Percentiles rank a stretch among this genome's conserved stretches.
Conservation (phyloP, 176 grass and related monocot species). For the Paspalum vaginatum region DNA sequence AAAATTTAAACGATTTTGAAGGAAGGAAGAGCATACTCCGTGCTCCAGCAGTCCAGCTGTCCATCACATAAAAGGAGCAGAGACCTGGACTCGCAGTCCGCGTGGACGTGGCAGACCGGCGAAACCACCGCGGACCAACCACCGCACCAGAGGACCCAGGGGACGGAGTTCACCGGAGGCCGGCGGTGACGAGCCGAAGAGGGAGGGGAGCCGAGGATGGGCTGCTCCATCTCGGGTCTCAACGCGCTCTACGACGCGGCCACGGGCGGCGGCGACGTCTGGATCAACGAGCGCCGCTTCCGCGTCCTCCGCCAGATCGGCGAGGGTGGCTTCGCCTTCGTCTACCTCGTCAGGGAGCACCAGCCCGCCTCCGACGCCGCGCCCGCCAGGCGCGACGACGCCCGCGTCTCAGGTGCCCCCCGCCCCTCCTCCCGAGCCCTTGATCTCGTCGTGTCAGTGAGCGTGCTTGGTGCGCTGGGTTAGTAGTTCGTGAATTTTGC, state of each 20-base stretch:
- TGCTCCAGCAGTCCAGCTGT: background rate
- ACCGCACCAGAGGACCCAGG: background rate
- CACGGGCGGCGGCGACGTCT: slow-evolving; percentile 79
- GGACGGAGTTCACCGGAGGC: background rate
- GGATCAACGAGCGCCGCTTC: slow-evolving; percentile 95
- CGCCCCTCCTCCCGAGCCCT: background rate
- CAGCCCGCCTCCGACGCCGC: slow-evolving; percentile 43
- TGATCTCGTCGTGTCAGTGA: slow-evolving; percentile 5
- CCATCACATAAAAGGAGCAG: background rate
- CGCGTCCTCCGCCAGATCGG: slow-evolving; percentile 87
- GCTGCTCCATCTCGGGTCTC: slow-evolving; percentile 89
- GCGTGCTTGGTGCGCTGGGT: background rate
- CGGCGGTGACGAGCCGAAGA: slow-evolving; percentile 27
- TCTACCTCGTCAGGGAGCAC: slow-evolving; percentile 89
- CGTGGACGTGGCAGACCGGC: slow-evolving; percentile 16
- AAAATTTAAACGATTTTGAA: background rate
- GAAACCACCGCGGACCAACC: slow-evolving; percentile 24
- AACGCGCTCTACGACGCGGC: slow-evolving; percentile 79
- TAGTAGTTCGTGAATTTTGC: background rate
- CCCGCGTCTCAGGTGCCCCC: slow-evolving; percentile 71
- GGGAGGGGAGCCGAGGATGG: slow-evolving; percentile 46
- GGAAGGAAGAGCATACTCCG: too few relatives aligned
- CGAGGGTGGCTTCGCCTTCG: slow-evolving; percentile 94
- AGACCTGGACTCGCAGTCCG: slow-evolving; percentile 8
- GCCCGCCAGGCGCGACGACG: slow-evolving; percentile 40